Base-by-base conservation (phyloP, 106 monocot species). In the Dactylorhiza incarnata region DNA sequence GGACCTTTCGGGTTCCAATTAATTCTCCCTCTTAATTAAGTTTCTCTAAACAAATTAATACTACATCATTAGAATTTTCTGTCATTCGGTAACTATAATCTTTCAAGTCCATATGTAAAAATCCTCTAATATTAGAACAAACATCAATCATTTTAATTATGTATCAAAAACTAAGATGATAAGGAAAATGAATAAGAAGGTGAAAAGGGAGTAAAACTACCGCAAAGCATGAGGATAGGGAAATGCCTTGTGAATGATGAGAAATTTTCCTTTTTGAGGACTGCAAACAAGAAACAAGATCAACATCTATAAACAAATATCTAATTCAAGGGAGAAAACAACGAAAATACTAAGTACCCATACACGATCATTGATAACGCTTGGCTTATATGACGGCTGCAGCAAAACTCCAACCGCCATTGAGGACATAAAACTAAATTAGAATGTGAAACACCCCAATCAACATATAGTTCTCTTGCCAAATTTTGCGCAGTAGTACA, bases 391-490 rank as follows among this genome's bases (percentile, higher is more conserved):
- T 46, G 78, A 66, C 45, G 81, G 26, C 48, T 59, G 84, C 56
- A 81, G 62, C 14, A 79, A 81, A 66, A 61, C 65, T 59, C 84
- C 83, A 65, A 73, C 50, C 68, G 79, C 81, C 87, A 87, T 87
- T 65, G 56, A 24, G 25, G 0, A 62, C 37, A 44, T 52, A 44
- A 47, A 76, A 26, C 37, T 47, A 76, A 58, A 76, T 45, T 12
- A 59, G 45, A 76, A 23, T 62, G 16, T 14, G 53, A 12, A 14
- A 2, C 1, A 20, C 19, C 29, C 29, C 58, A n/a, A 75, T 59
- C 44, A 76, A 46, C 44, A 22, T 7, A 16, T 48, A 71, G 5
- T 76, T 20, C 62, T 47, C 63, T 76, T 63, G 46, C 76, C 9
- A 76, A 23, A 10, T 45, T 45, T 22, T 73, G 45, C 45, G 45